Evolutionary conservation across 2,329 filamentous ascomycete genomes (phyloP), one percentile per base, ranked within the genome.

Genomic region (Curvularia eragrostidis): DNA sequence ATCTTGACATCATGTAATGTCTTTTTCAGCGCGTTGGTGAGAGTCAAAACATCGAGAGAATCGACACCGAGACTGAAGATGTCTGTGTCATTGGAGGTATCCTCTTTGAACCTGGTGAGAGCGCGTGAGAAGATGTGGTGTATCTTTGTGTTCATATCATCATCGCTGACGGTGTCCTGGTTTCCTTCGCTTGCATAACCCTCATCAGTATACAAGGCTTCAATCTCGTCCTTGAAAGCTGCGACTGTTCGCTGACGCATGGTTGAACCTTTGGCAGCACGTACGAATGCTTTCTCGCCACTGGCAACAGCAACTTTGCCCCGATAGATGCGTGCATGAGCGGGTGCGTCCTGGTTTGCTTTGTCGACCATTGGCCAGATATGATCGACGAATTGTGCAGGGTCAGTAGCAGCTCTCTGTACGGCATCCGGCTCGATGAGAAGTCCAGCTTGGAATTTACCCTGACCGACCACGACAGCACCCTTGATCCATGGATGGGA

Each of bases 221-320:
- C 56, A 7, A 73, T 69, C 44, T 75, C 70, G 0, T 57, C 21
- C n/a, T 64, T 47, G 32, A 71, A 74, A 0, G 64, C 39, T 13
- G 39, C 23, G 8, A 64, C 62, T 1, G 65, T 71, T 21, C 69
- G 58, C 5, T 58, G 65, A 13, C 73, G 58, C 23, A 67, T 61
- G 13, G 67, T 51, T 0, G 66, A 67, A 0, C 71, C 73, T 30
- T 75, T 76, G 0, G 63, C 69, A 7, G 69, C 62, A 2, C 64
- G 60, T 4, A 49, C 18, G 42, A 65, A 64, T 2, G 61, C 59
- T 19, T 60, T 63, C 1, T 58, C 9, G 3, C 52, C 38, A 8
- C 42, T 51, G 2, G 67, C 46, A 8, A 74, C 15, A 2, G 65
- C 36, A 2, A 70, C 53, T 8, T 58, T 65, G 1, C 52, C 44